phyloP scores from a whole-genome alignment of 2,329 filamentous ascomycete species.

The Arthrobotrys sinensis region DNA sequence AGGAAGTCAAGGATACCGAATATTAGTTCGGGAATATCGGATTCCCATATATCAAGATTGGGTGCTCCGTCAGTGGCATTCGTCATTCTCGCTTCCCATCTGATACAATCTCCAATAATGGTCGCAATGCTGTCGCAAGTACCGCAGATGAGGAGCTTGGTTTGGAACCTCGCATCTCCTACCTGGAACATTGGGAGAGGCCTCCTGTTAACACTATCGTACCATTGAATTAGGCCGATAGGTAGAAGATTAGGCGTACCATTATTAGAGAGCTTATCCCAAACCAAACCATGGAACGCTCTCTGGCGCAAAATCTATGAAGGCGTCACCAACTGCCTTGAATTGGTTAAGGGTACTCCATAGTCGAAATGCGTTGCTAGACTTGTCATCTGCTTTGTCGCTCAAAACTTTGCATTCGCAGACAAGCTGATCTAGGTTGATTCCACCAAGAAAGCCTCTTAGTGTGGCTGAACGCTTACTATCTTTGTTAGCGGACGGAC shows the following conservation, averaged over 20 bases:
- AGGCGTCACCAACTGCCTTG: slow-evolving; percentile 23
- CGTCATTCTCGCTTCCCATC: slow-evolving; percentile 32
- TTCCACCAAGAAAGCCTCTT: slow-evolving; percentile 7
- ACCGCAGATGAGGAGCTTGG: slow-evolving; percentile 34
- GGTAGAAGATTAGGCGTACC: slow-evolving; percentile 1
- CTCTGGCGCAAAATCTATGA: slow-evolving; percentile 24
- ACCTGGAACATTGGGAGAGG: slow-evolving; percentile 13
- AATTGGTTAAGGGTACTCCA: slow-evolving; percentile 24
- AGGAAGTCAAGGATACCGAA: slow-evolving; percentile 41
- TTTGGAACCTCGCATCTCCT: slow-evolving; percentile 39
- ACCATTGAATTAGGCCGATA: neutral
- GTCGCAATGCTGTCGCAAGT: slow-evolving; percentile 42
- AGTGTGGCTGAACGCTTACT: neutral
- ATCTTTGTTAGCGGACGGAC: slow-evolving; percentile 6
- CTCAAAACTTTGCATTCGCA: slow-evolving; percentile 19
- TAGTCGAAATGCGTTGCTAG: slow-evolving; percentile 20
- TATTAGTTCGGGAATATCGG: slow-evolving; percentile 29
- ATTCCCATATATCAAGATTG: slow-evolving; percentile 41
- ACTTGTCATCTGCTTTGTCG: slow-evolving; percentile 31
- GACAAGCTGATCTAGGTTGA: neutral
- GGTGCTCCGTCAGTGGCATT: neutral
- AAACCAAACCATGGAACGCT: slow-evolving; percentile 35
- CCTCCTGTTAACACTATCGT: neutral
- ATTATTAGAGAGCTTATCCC: slow-evolving; percentile 22
- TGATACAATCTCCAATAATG: slow-evolving; percentile 35